Percentiles rank a stretch among this genome's conserved stretches.
Conservation (phyloP, 1,284 basidiomycete species). For the Pterulicium gracile region DNA sequence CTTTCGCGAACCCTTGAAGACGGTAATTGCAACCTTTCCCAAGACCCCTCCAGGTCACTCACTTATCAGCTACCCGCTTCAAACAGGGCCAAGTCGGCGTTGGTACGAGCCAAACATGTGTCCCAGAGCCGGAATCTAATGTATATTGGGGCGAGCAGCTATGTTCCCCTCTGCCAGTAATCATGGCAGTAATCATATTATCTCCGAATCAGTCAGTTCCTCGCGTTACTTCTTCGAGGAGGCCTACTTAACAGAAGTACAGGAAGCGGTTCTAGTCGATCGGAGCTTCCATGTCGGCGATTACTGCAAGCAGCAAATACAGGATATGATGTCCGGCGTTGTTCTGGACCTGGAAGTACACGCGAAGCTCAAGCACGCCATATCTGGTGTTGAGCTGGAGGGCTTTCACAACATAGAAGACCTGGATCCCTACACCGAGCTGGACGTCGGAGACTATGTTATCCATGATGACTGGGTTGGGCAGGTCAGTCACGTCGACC, state of each 20-base stretch:
- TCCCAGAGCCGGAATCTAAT: background rate
- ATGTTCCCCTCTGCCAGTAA: slow-evolving; percentile 50
- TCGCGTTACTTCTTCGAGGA: background rate
- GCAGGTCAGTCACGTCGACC: slow-evolving; percentile 40
- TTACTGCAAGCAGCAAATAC: slow-evolving; percentile 70
- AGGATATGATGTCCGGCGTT: slow-evolving; percentile 70
- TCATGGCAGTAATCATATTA: slow-evolving; percentile 52
- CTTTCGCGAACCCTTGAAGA: too few relatives aligned
- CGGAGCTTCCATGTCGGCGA: slow-evolving; percentile 76
- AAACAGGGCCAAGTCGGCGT: slow-evolving; percentile 70
- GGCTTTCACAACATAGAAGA: slow-evolving; percentile 57
- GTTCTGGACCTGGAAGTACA: slow-evolving; percentile 54
- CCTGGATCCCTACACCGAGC: slow-evolving; percentile 45
- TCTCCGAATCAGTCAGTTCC: slow-evolving; percentile 38
- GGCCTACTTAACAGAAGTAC: background rate
- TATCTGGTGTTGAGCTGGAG: slow-evolving; percentile 49
- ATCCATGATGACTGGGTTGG: slow-evolving; percentile 83
- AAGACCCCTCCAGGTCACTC: too few relatives aligned
- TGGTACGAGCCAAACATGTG: background rate
- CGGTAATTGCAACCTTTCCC: too few relatives aligned
- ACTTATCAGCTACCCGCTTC: slow-evolving; percentile 18
- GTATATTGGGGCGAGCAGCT: background rate
- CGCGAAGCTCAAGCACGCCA: slow-evolving; percentile 65
- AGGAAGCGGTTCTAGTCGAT: slow-evolving; percentile 62
- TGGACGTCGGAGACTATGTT: slow-evolving; percentile 77